Conservation (phyloP, 2,329 filamentous ascomycete genomes). For the Pseudonectria foliicola region DNA sequence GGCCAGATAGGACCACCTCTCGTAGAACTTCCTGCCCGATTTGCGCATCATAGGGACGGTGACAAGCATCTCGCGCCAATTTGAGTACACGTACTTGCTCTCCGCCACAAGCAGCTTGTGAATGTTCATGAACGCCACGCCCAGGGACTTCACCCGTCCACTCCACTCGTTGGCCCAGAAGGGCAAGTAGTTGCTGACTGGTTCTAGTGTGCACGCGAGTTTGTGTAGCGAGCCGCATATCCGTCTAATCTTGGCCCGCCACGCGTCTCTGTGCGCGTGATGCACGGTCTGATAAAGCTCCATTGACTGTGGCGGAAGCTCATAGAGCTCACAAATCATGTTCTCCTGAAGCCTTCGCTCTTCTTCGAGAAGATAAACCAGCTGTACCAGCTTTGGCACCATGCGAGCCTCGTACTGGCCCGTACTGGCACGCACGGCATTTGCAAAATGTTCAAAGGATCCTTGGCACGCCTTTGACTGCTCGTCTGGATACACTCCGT, state of each 20-base stretch:
- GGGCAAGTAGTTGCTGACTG: neutral
- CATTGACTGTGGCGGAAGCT: conserved; percentile 9
- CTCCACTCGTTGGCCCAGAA: conserved; percentile 10
- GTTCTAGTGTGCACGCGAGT: neutral
- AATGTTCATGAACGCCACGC: conserved; percentile 8
- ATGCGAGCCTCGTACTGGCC: conserved; percentile 9
- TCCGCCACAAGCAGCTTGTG: conserved; percentile 7
- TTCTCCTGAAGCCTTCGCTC: conserved; percentile 15
- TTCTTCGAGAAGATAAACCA: conserved; percentile 5
- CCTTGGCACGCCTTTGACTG: conserved; percentile 1
- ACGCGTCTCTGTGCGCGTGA: conserved; percentile 4
- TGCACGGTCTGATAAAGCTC: conserved; percentile 4
- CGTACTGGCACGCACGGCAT: neutral
- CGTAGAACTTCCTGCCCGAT: conserved; percentile 9
- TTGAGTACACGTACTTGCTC: neutral
- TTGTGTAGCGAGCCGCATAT: conserved; percentile 2
- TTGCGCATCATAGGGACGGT: conserved; percentile 20
- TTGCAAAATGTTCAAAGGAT: neutral
- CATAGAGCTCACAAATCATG: conserved; percentile 18
- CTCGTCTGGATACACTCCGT: conserved; percentile 2
- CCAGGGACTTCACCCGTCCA: conserved; percentile 4
- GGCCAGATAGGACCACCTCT: conserved; percentile 14
- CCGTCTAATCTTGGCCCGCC: neutral
- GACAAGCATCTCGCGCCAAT: conserved; percentile 16
- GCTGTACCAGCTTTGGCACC: conserved; percentile 10